phyloP scores from a whole-genome alignment of 2,329 filamentous ascomycete genomes.

The Xylaria sp. region DNA sequence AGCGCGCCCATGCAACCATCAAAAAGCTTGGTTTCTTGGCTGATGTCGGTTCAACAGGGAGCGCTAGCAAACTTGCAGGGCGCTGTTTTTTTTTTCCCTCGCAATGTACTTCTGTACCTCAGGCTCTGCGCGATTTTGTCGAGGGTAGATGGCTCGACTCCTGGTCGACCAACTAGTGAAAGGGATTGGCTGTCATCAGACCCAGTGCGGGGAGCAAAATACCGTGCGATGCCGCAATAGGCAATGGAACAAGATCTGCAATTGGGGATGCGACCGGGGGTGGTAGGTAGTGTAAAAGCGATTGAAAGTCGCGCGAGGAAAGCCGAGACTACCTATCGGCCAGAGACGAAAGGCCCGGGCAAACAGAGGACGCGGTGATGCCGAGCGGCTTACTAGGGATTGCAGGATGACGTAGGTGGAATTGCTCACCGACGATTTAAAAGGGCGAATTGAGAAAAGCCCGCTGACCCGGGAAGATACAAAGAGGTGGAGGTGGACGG shows the following conservation, averaged over 20 bases:
- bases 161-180: conserved; percentile 31
- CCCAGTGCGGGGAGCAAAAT: conserved; percentile 46
- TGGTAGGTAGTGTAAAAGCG: conserved; percentile 3
- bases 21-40: conserved; percentile 47
- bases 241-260: conserved; percentile 42
- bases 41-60: conserved; percentile 46
- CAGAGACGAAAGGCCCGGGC: conserved; percentile 18
- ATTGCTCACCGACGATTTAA: background rate
- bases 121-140: conserved; percentile 50
- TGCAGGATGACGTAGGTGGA: conserved; percentile 22
- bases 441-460: background rate
- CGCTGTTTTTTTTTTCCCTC: conserved; percentile 35
- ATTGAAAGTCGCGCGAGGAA: conserved; percentile 37
- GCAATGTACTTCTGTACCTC: conserved; percentile 20
- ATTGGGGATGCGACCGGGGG: conserved; percentile 41
- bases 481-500: background rate
- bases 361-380: conserved; percentile 36
- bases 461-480: background rate
- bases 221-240: conserved; percentile 46
- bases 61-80: conserved; percentile 42
- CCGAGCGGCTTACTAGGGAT: conserved; percentile 28
- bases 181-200: conserved; percentile 40
- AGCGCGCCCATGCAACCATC: conserved; percentile 33
- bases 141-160: conserved; percentile 27
- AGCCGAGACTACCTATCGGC: conserved; percentile 34